Conservation (phyloP, 2,329 filamentous ascomycete species). For the Lomentospora prolificans region DNA sequence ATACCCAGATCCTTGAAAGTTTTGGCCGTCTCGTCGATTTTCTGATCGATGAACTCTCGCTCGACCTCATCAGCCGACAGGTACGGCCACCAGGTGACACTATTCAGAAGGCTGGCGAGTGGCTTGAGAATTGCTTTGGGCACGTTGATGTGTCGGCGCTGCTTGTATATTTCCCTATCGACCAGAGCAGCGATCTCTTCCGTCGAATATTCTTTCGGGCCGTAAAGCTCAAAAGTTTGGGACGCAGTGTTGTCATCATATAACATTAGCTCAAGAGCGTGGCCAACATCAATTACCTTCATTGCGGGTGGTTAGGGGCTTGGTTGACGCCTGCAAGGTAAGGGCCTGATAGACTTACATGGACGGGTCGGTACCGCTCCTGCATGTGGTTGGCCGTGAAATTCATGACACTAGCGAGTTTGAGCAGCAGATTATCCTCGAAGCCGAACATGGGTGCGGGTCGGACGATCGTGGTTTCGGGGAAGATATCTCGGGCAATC, state of each 20-base stretch:
- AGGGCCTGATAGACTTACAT: constrained; percentile 45
- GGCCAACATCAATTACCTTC: constrained; percentile 79
- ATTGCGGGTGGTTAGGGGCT: not conserved
- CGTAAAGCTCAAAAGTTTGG: constrained; percentile 90
- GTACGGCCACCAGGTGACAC: constrained; percentile 78
- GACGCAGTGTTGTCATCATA: constrained; percentile 84
- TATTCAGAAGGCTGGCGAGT: constrained; percentile 64
- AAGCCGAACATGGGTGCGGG: constrained; percentile 91
- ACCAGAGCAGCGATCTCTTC: constrained; percentile 79
- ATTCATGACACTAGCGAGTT: constrained; percentile 70
- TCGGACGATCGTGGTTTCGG: constrained; percentile 92
- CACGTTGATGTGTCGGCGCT: constrained; percentile 82
- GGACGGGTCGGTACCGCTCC: constrained; percentile 83
- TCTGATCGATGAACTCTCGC: constrained; percentile 85
- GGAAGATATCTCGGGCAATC: constrained; percentile 79
- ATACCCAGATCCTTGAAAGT: constrained; percentile 92
- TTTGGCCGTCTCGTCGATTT: constrained; percentile 83
- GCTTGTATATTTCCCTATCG: constrained; percentile 85
- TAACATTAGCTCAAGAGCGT: constrained; percentile 80
- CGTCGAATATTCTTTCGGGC: constrained; percentile 85
- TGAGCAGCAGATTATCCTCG: constrained; percentile 85
- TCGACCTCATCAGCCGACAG: constrained; percentile 79
- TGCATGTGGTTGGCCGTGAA: constrained; percentile 88
- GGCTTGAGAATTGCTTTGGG: constrained; percentile 75
- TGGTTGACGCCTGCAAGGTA: not conserved